Percentiles rank a stretch among this genome's conserved stretches.
Evolutionary conservation across 371 early-diverging fungal species (phyloP).

Genomic region (Mucor plumbeus): DNA sequence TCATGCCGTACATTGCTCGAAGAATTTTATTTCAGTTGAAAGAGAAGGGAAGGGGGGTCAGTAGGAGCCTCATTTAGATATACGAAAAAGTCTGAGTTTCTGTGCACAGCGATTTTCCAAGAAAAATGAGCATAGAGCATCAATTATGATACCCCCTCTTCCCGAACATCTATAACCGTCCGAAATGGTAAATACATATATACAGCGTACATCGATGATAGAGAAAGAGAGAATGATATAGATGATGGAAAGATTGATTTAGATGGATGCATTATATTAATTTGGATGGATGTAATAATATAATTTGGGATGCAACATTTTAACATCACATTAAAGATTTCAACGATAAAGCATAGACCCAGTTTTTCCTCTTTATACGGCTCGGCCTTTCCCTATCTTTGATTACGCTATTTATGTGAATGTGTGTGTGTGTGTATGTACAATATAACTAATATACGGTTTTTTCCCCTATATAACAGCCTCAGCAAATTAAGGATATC

Average conservation of each 20-base stretch:
- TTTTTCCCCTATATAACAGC: constrained; percentile 54
- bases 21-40: too few species aligned
- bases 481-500: constrained; percentile 97
- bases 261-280: constrained; percentile 9
- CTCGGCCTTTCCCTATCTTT: not conserved
- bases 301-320: not conserved
- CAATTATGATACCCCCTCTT: constrained; percentile 21
- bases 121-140: constrained; percentile 13
- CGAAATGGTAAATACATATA: constrained; percentile 24
- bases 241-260: constrained; percentile 2
- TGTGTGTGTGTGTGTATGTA: not conserved
- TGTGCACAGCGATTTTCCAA: not conserved
- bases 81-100: not conserved
- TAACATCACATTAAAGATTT: not conserved
- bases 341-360: not conserved
- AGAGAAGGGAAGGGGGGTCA: too few species aligned
- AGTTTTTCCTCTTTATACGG: not conserved
- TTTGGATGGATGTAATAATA: constrained; percentile 19
- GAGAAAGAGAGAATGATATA: not conserved
- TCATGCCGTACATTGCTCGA: too few species aligned
- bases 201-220: not conserved
- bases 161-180: constrained; percentile 29
- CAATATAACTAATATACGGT: not conserved
- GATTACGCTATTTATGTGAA: not conserved
- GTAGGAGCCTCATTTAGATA: not conserved